Conservation (phyloP, 129 eudicot genomes). For the Kitagawia praeruptora region DNA sequence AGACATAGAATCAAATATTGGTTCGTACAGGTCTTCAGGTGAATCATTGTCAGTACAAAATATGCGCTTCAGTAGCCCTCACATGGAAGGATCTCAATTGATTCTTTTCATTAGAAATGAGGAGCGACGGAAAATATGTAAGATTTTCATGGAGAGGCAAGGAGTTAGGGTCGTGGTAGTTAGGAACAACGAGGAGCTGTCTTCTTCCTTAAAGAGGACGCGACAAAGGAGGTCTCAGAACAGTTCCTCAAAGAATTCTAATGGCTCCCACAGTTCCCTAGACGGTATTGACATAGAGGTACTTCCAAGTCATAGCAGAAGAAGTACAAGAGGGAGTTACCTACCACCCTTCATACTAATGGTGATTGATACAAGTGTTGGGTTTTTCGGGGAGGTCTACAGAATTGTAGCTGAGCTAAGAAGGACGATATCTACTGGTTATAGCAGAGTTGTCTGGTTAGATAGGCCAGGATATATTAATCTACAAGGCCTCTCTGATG, state of each 20-base stretch:
- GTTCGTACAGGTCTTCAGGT: background rate
- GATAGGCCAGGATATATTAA: constrained; percentile 30
- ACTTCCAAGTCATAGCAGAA: constrained; percentile 1
- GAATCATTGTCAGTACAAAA: constrained; percentile 2
- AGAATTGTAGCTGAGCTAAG: constrained; percentile 50
- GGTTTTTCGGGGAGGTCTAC: constrained; percentile 32
- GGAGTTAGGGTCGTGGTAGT: constrained; percentile 39
- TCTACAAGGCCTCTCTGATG: constrained; percentile 31
- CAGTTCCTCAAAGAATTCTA: constrained; percentile 25
- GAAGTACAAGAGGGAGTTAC: background rate
- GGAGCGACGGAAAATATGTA: constrained; percentile 29
- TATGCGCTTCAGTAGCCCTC: constrained; percentile 15
- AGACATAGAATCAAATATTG: constrained; percentile 7
- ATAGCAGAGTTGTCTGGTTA: constrained; percentile 49
- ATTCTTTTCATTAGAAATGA: constrained; percentile 36
- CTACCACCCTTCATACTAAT: constrained; percentile 28
- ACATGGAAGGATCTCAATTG: constrained; percentile 22
- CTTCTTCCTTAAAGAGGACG: constrained; percentile 29
- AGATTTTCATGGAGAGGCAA: constrained; percentile 30
- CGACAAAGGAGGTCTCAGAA: constrained; percentile 11
- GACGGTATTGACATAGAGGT: constrained; percentile 37
- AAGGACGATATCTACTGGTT: constrained; percentile 16
- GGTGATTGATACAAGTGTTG: constrained; percentile 44
- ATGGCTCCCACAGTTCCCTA: constrained; percentile 9
- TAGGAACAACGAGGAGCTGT: constrained; percentile 28